These are phyloP conservation scores for Lotmaria passim DNA, from an alignment of 208 protist species.

Conservation along the genomic window DNA sequence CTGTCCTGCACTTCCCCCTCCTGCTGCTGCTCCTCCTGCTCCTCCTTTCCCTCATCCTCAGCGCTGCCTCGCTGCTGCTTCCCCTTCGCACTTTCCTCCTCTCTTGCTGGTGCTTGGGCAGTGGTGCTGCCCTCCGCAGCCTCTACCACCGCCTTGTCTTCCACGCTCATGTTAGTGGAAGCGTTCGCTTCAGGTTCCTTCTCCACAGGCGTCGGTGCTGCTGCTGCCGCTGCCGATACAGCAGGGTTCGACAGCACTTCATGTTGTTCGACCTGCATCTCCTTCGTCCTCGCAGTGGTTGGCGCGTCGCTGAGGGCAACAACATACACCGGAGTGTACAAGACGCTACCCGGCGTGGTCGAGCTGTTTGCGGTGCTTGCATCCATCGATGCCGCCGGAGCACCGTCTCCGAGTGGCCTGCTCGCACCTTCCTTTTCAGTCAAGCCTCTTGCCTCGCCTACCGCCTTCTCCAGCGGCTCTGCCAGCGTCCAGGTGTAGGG, in stretches of 20 bases:
- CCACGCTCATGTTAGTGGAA: too few species aligned
- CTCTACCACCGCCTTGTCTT: too few species aligned
- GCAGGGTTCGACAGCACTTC: too few species aligned
- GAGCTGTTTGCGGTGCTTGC: not conserved
- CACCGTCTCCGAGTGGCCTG: not conserved
- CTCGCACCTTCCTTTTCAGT: not conserved
- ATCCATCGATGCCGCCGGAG: not conserved
- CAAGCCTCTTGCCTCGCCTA: not conserved
- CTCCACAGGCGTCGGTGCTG: too few species aligned
- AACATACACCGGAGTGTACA: constrained; percentile 9
- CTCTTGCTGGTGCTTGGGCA: too few species aligned
- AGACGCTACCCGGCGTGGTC: not conserved
- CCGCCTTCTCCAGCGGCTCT: not conserved
- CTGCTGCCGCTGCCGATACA: too few species aligned
- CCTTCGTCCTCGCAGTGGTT: not conserved
- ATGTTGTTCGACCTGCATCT: too few species aligned
- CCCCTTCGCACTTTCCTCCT: not conserved
- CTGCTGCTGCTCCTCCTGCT: not conserved
- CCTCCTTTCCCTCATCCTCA: not conserved
- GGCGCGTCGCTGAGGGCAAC: not conserved
- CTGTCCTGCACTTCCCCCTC: not conserved
- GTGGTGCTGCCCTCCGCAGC: too few species aligned
- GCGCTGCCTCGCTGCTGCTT: not conserved
- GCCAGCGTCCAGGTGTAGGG: constrained; percentile 20
- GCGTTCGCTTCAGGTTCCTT: too few species aligned